phyloP scores from a whole-genome alignment of 495 filamentous ascomycete species.

The Podospora australis region DNA sequence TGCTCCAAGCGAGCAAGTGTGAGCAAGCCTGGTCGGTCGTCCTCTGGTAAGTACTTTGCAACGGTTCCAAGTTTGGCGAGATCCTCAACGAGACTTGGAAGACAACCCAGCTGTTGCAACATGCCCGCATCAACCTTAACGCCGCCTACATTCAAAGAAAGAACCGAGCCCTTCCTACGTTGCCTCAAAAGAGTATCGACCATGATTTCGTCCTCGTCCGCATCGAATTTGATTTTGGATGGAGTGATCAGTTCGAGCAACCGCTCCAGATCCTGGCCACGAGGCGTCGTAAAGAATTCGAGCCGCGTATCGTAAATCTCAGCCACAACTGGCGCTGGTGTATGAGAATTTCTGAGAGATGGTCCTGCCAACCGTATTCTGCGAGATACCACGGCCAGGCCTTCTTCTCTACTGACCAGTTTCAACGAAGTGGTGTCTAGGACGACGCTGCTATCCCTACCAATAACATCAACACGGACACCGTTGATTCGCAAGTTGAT shows the following conservation, averaged over 20 bases:
- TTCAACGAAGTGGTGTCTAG: slow-evolving; percentile 76
- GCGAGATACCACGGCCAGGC: slow-evolving; percentile 64
- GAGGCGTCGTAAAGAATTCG: slow-evolving; percentile 68
- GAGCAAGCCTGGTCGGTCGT: slow-evolving; percentile 85
- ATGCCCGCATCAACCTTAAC: slow-evolving; percentile 52
- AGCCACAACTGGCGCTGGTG: slow-evolving; percentile 43
- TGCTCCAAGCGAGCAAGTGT: slow-evolving; percentile 62
- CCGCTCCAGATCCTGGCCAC: slow-evolving; percentile 71
- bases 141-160: slow-evolving; percentile 60
- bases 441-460: slow-evolving; percentile 66
- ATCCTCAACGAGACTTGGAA: slow-evolving; percentile 71
- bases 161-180: slow-evolving; percentile 78
- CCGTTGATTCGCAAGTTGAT: slow-evolving; percentile 72
- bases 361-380: slow-evolving; percentile 70
- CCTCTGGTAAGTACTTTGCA: slow-evolving; percentile 90
- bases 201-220: slow-evolving; percentile 84
- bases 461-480: slow-evolving; percentile 62
- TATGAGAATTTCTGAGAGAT: slow-evolving; percentile 40
- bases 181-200: slow-evolving; percentile 89
- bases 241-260: slow-evolving; percentile 84
- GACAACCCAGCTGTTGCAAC: slow-evolving; percentile 51
- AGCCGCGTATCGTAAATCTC: slow-evolving; percentile 59
- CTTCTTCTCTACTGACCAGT: slow-evolving; percentile 62
- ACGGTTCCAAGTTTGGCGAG: slow-evolving; percentile 75
- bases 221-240: slow-evolving; percentile 84